Evolutionary conservation across 192 early-diverging fungal genomes (phyloP), one percentile per base, ranked within the genome.

Genomic region (Gorgonomyces haynaldii): DNA sequence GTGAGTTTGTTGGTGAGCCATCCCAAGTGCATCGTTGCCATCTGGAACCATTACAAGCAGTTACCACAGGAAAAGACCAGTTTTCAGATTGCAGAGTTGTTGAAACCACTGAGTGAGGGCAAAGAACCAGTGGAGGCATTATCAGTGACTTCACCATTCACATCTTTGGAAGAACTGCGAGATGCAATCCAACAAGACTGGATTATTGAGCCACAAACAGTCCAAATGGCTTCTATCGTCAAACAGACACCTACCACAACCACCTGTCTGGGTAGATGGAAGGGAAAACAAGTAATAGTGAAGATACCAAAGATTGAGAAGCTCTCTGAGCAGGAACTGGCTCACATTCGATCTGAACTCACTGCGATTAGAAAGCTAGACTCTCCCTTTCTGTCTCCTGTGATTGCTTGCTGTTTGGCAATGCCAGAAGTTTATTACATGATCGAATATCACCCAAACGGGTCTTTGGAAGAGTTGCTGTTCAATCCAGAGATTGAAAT

Each of bases 401-500:
- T 72, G 3, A 21, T 72, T 19, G 64, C 51, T 0, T 54, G 60
- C 1, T 65, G 72, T 43, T 31, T 56, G 10, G 40, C 44, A 2
- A 39, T 62, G 0, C 68, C 68, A 4, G 54, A 72, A 45, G 44
- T 72, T 0, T 60, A 50, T 37, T 37, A 68, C 12, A 36, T 74
- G 49, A 61, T 56, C 8, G 61, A 64, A 37, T 66, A 42, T 19
- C 35, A 48, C 0, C 42, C 28, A 2, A 25, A 39, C 19, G 65
- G 62, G 0, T 49, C 52, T 31, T 34, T 66, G 27, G 50, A 43
- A 24, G 38, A 17, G 13, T 50, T 61, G 42, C 36, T 74, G 25
- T 49, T 54, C 36, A 57, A 74, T 42, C 42, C 68, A 6, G 35
- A 16, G 3, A 45, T 65, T n/a, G 66, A 71, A 29, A 65, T 66